These are phyloP conservation scores for Ogataea glucozyma DNA, from an alignment of 805 yeast genomes.

Conservation along the genomic window DNA sequence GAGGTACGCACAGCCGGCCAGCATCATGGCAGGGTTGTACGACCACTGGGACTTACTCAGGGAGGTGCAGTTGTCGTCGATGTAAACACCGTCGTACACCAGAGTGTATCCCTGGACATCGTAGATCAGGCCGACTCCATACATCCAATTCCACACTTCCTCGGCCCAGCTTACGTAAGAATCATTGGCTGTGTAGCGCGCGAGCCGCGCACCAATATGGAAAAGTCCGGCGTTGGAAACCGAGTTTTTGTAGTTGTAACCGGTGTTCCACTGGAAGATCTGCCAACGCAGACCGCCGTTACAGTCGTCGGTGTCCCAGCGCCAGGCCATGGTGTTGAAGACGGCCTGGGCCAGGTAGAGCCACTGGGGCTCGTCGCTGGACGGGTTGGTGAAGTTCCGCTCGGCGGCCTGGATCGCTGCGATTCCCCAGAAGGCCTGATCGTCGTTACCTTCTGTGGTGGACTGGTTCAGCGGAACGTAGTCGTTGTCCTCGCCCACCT, in stretches of 20 bases:
- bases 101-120: constrained; percentile 42
- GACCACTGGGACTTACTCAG: constrained; percentile 73
- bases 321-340: constrained; percentile 81
- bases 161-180: constrained; percentile 77
- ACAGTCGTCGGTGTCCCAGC: constrained; percentile 81
- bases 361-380: constrained; percentile 69
- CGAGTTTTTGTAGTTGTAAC: constrained; percentile 89
- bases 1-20: constrained; percentile 79
- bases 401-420: constrained; percentile 93
- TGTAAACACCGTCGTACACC: constrained; percentile 70
- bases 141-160: constrained; percentile 79
- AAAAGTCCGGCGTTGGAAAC: constrained; percentile 90
- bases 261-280: constrained; percentile 90
- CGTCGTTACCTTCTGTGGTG: constrained; percentile 95
- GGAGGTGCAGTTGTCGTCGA: constrained; percentile 59
- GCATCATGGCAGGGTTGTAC: constrained; percentile 78
- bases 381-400: constrained; percentile 75
- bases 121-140: constrained; percentile 31
- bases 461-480: constrained; percentile 87
- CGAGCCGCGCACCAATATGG: constrained; percentile 83
- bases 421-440: constrained; percentile 96
- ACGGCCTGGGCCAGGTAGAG: constrained; percentile 82
- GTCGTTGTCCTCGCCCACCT: constrained; percentile 71
- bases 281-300: constrained; percentile 96
- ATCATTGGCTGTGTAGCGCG: constrained; percentile 75